These are phyloP conservation scores for Aspergillus udagawae DNA, from an alignment of 2,329 filamentous ascomycete species.

Conservation along the genomic window DNA sequence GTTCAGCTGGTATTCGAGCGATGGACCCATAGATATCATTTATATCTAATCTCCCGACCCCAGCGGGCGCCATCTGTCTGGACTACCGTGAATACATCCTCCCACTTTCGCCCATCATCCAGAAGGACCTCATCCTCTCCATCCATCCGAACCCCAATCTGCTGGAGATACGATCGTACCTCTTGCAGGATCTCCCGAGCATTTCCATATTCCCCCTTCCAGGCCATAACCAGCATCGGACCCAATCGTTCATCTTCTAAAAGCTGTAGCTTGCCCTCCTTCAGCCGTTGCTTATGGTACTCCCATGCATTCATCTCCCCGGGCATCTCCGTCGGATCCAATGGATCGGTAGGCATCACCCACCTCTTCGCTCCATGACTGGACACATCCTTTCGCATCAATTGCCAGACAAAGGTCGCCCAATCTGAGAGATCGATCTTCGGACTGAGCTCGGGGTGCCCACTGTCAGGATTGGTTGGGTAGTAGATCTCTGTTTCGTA, in stretches of 20 bases:
- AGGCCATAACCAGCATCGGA: constrained; percentile 4
- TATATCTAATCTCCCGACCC: constrained; percentile 1
- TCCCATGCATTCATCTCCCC: background rate
- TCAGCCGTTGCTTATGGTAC: background rate
- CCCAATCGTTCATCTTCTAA: constrained; percentile 2
- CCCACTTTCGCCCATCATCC: constrained; percentile 2
- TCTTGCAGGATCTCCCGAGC: constrained; percentile 5
- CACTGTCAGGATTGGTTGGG: background rate
- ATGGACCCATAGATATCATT: background rate
- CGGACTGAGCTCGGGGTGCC: background rate
- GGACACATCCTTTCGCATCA: background rate
- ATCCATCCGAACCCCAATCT: constrained; percentile 1
- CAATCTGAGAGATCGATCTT: constrained; percentile 5
- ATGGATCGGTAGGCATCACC: constrained; percentile 1
- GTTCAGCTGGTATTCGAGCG: background rate
- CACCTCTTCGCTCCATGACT: background rate
- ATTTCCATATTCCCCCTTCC: constrained; percentile 8
- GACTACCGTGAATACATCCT: constrained; percentile 1
- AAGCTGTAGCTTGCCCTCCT: constrained; percentile 5
- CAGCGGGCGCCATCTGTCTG: constrained; percentile 1
- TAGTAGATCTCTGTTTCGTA: constrained; percentile 2
- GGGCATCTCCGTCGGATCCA: background rate
- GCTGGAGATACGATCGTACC: constrained; percentile 1
- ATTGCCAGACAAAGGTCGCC: constrained; percentile 3
- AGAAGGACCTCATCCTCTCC: constrained; percentile 3